A percentile compares a stretch with the other conserved stretches of the same genome.
phyloP scores from a whole-genome alignment of 75 land plant genomes.

The Picea sitchensis region DNA sequence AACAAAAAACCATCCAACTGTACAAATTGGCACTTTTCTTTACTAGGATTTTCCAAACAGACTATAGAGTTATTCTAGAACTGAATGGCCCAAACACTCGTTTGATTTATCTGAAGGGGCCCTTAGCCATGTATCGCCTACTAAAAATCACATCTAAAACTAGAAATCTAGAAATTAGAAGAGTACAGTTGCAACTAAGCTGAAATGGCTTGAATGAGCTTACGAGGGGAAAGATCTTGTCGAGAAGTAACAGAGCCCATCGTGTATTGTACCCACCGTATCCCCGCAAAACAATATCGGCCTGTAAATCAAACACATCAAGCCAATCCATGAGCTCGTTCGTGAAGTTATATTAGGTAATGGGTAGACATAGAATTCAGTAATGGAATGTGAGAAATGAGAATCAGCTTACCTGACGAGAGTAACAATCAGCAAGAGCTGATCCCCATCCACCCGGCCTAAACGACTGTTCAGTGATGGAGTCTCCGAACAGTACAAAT shows the following conservation, averaged over 20 bases:
- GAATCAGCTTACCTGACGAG: conserved; percentile 56
- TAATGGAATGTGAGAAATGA: not conserved
- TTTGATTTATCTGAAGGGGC: too few species aligned
- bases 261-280: conserved; percentile 95
- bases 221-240: conserved; percentile 51
- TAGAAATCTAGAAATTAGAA: too few species aligned
- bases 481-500: conserved; percentile 85
- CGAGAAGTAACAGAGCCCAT: conserved; percentile 81
- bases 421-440: conserved; percentile 61
- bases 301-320: conserved; percentile 35
- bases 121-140: too few species aligned
- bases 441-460: conserved; percentile 83
- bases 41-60: too few species aligned
- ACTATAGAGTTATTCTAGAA: too few species aligned
- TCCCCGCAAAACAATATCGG: conserved; percentile 80
- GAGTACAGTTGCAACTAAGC: too few species aligned
- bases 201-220: too few species aligned
- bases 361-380: not conserved
- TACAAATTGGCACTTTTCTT: too few species aligned
- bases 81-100: too few species aligned
- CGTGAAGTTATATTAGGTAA: not conserved
- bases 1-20: too few species aligned
- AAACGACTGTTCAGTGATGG: conserved; percentile 87
- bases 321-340: not conserved
- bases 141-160: too few species aligned